Conservation (phyloP, 2,329 filamentous ascomycete species). For the Verticillium isaacii region DNA sequence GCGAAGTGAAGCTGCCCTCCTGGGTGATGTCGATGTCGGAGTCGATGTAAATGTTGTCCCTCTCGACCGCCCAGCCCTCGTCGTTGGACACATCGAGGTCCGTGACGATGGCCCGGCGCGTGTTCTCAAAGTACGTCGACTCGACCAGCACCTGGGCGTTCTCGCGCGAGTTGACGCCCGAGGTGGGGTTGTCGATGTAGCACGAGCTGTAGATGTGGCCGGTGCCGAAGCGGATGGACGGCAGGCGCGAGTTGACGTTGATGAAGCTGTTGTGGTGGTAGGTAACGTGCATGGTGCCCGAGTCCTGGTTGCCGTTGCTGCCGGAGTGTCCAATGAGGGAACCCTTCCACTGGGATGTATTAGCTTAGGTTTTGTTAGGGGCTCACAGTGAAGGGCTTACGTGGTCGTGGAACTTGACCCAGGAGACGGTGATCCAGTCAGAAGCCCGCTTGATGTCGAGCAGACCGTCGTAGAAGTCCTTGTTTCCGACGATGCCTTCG, state of each 20-base stretch:
- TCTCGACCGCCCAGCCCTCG: slow-evolving; percentile 36
- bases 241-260: slow-evolving; percentile 50
- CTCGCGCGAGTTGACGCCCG: slow-evolving; percentile 49
- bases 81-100: slow-evolving; percentile 17
- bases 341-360: slow-evolving; percentile 47
- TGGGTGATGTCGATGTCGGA: slow-evolving; percentile 27
- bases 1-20: slow-evolving; percentile 21
- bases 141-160: slow-evolving; percentile 50
- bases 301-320: slow-evolving; percentile 48
- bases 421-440: slow-evolving; percentile 37
- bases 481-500: slow-evolving; percentile 31
- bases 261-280: slow-evolving; percentile 53
- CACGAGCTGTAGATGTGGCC: slow-evolving; percentile 53
- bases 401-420: slow-evolving; percentile 39
- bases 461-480: slow-evolving; percentile 42
- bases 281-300: slow-evolving; percentile 50
- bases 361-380: slow-evolving; percentile 6
- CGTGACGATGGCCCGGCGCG: slow-evolving; percentile 28
- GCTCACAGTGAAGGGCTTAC: neutral
- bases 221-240: slow-evolving; percentile 52
- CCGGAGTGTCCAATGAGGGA: slow-evolving; percentile 55
- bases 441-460: slow-evolving; percentile 38
- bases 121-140: slow-evolving; percentile 41
- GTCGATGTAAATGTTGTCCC: slow-evolving; percentile 38
- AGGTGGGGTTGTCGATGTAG: slow-evolving; percentile 35